Conservation (phyloP, 768 basidiomycete species). For the Mycena vulgaris region DNA sequence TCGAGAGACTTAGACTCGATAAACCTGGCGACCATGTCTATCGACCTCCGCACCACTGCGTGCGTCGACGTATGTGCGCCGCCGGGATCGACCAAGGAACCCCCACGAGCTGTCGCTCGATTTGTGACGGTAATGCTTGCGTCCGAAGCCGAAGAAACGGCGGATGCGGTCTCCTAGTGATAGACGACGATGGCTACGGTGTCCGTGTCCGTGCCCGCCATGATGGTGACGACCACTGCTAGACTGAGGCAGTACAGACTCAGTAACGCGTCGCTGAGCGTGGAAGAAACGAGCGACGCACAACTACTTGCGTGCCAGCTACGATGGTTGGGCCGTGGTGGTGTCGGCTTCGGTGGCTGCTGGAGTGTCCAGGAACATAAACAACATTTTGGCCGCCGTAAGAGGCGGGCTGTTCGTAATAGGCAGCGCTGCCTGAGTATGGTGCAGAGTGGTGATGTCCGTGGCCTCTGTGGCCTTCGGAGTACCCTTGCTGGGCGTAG, state of each 20-base stretch:
- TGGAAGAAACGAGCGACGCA: neutral
- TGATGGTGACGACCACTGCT: constrained; percentile 44
- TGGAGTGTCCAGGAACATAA: constrained; percentile 38
- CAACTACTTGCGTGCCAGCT: constrained; percentile 30
- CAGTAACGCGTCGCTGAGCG: neutral
- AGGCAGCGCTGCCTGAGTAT: constrained; percentile 36
- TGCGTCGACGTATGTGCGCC: constrained; percentile 65
- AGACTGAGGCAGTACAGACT: constrained; percentile 44
- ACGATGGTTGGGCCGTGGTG: constrained; percentile 37
- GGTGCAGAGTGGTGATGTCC: constrained; percentile 26
- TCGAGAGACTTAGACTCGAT: constrained; percentile 55
- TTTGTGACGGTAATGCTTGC: constrained; percentile 58
- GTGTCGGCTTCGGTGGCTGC: constrained; percentile 37
- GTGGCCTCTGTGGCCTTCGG: constrained; percentile 25
- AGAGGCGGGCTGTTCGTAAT: constrained; percentile 38
- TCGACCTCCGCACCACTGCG: constrained; percentile 68
- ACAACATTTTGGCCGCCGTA: constrained; percentile 40
- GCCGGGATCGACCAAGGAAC: constrained; percentile 67
- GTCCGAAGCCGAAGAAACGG: constrained; percentile 69
- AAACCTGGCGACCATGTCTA: constrained; percentile 68
- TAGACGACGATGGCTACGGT: constrained; percentile 42
- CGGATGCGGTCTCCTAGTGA: constrained; percentile 64
- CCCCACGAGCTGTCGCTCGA: constrained; percentile 66
- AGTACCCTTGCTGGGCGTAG: constrained; percentile 34
- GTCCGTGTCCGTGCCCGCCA: constrained; percentile 12